These are phyloP conservation scores for Cucurbita moschata DNA, from an alignment of 306 rosid species.

Conservation along the genomic window DNA sequence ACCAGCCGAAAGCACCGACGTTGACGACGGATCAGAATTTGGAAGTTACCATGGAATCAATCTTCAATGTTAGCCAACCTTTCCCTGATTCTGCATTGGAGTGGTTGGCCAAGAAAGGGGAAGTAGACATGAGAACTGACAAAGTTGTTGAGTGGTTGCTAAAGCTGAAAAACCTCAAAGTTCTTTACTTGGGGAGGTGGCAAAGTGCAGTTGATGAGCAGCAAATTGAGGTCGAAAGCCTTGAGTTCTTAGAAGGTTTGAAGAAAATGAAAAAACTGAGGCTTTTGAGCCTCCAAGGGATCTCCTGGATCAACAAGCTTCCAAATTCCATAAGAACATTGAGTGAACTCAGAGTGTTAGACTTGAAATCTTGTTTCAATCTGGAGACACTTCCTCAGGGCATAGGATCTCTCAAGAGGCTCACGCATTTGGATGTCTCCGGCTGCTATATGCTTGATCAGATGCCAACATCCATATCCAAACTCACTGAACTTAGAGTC, in stretches of 20 bases:
- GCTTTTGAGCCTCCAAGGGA: constrained; percentile 20
- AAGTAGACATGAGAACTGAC: not conserved
- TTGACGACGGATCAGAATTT: not conserved
- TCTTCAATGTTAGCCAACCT: constrained; percentile 18
- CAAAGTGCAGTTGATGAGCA: constrained; percentile 10
- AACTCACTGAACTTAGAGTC: constrained; percentile 11
- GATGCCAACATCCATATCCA: constrained; percentile 11
- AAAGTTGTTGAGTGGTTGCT: constrained; percentile 14
- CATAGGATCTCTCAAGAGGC: constrained; percentile 3
- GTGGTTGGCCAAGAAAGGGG: not conserved
- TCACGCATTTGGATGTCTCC: constrained; percentile 22
- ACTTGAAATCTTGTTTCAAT: constrained; percentile 20
- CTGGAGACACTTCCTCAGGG: constrained; percentile 14
- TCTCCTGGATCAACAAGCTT: constrained; percentile 13
- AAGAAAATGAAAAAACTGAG: constrained; percentile 3
- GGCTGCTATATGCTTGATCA: constrained; percentile 18
- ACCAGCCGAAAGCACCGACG: not conserved
- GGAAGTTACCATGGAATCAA: constrained; percentile 1
- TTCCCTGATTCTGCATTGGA: constrained; percentile 15
- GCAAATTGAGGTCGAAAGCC: constrained; percentile 11
- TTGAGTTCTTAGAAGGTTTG: constrained; percentile 8
- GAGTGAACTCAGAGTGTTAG: constrained; percentile 5
- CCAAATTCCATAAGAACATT: constrained; percentile 10
- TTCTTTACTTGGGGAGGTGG: constrained; percentile 24
- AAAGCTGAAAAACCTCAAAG: constrained; percentile 9